A percentile compares a stretch with the other conserved stretches of the same genome.
Evolutionary conservation across 345 rosid genomes (phyloP).

Genomic region (Salix viminalis): DNA sequence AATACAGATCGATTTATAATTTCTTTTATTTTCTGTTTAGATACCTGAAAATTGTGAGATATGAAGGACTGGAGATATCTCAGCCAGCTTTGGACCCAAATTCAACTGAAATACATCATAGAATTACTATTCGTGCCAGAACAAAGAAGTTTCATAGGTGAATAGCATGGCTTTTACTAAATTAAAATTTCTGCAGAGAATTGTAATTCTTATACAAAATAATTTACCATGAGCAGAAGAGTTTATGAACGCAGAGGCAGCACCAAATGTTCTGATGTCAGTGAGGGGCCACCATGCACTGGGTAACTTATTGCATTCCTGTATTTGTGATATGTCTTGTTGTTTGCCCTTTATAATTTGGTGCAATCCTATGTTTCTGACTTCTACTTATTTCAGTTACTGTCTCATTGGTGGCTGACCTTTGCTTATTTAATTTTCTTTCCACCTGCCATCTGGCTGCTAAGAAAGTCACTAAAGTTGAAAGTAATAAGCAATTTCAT

Average conservation of each 20-base stretch:
- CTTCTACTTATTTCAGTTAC: neutral
- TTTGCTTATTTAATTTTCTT: neutral
- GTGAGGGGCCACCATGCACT: constrained; percentile 97
- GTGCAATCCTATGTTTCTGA: neutral
- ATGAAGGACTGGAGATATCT: constrained; percentile 88
- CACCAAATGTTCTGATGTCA: constrained; percentile 67
- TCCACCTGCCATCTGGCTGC: neutral
- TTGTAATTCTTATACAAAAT: constrained; percentile 13
- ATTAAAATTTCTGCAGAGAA: neutral
- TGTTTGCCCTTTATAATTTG: neutral
- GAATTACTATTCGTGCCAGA: constrained; percentile 87
- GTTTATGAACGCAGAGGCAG: constrained; percentile 80
- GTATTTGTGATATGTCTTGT: neutral
- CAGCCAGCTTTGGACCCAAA: constrained; percentile 96
- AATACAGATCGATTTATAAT: neutral
- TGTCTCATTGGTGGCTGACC: neutral
- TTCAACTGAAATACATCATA: constrained; percentile 91
- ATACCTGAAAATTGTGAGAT: constrained; percentile 65
- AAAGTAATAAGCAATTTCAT: neutral
- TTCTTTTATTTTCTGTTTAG: constrained; percentile 28
- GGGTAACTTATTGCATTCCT: constrained; percentile 48
- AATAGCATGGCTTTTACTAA: constrained; percentile 4
- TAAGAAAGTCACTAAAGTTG: neutral
- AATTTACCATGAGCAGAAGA: constrained; percentile 51
- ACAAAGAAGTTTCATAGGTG: constrained; percentile 71